Evolutionary conservation across 2,329 filamentous ascomycete genomes (phyloP), one percentile per base, ranked within the genome.

Genomic region (Fusarium napiforme): DNA sequence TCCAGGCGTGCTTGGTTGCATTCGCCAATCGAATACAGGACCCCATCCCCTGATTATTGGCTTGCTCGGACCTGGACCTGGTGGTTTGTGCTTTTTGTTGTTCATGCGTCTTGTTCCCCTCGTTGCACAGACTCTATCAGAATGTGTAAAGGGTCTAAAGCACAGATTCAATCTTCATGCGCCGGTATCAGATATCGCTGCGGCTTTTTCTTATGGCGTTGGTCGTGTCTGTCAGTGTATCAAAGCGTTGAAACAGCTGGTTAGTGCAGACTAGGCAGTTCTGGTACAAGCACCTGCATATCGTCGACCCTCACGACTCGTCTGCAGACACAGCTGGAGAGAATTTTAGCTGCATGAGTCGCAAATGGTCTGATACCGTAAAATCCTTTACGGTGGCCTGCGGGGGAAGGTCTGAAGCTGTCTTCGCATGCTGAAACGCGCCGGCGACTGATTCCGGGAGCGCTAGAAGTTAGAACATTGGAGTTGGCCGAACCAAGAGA

Each of bases 11-110:
- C 16, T 58, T 47, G 40, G 57, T 61, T 53, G 43, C 58, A 58
- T 60, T 73, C 71, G 71, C 71, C 67, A 71, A 73, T 73, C 71
- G 71, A 61, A 49, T 37, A 64, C 39, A 52, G 28, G 26, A 34
- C 30, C 37, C 36, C 21, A 39, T 45, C 34, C 40, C 39, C 21
- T 42, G 36, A 47, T 40, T 64, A 32, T 58, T 59, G 49, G 34
- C 52, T 32, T 65, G 62, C 71, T 71, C 37, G 53, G 67, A 65
- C 63, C 18, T 39, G 50, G 50, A 18, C 63, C 11, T 39, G 50
- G 50, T 56, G 34, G 37, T 32, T 45, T 56, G 37, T 59, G 30
- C 40, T 26, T 50, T 23, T 59, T 37, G 32, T 58, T 37, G 2
- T 57, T 59, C 56, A 59, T 59, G 56, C 56, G 11, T 50, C 8